Evolutionary conservation across 768 basidiomycete species (phyloP).

Genomic region (Tricholoma bakamatsutake): DNA sequence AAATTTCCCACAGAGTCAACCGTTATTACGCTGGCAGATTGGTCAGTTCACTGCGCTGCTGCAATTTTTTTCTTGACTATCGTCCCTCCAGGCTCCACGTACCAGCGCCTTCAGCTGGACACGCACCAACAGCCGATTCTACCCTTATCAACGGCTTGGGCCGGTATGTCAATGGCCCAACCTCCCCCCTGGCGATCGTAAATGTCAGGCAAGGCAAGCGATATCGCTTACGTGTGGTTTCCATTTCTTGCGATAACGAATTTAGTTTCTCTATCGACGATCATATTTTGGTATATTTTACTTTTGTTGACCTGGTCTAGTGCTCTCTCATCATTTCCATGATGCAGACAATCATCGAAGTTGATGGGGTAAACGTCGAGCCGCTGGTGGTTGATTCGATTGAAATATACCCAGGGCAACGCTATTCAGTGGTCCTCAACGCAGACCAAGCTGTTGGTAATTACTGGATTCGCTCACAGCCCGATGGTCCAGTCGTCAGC

Average conservation of each 20-base stretch:
- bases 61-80: background rate
- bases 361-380: constrained; percentile 24
- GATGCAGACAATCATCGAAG: constrained; percentile 31
- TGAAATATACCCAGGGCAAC: constrained; percentile 31
- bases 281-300: constrained; percentile 23
- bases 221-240: constrained; percentile 49
- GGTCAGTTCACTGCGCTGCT: too few species aligned
- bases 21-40: constrained; percentile 34
- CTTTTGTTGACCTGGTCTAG: background rate
- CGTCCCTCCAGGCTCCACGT: constrained; percentile 29
- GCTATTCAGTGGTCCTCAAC: constrained; percentile 27
- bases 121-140: constrained; percentile 19
- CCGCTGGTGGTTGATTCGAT: constrained; percentile 31
- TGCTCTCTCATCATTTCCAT: background rate
- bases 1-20: constrained; percentile 39
- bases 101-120: constrained; percentile 16
- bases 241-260: constrained; percentile 40
- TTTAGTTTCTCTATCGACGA: constrained; percentile 37
- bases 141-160: constrained; percentile 35
- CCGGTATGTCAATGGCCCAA: constrained; percentile 31
- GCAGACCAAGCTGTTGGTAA: constrained; percentile 32
- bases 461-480: constrained; percentile 31
- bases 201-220: constrained; percentile 31
- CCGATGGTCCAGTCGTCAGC: constrained; percentile 15
- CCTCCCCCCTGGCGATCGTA: constrained; percentile 33